Conservation (phyloP, 1,139 yeast species). For the Yamadazyma dushanensis region DNA sequence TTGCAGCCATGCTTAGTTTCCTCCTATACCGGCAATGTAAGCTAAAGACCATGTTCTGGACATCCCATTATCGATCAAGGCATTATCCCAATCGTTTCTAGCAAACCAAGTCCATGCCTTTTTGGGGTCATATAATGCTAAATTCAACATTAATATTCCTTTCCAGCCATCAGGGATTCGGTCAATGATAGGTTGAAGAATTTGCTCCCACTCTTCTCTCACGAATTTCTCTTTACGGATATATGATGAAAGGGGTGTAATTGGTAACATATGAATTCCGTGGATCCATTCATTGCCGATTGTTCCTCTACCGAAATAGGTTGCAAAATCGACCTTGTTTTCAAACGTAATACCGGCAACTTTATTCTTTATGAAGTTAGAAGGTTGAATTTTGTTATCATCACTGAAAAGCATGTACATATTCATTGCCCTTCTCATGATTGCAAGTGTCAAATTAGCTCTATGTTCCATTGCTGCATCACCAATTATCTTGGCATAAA, state of each 20-base stretch:
- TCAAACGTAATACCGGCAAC: slow-evolving; percentile 49
- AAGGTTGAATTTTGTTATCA: slow-evolving; percentile 41
- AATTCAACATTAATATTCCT: slow-evolving; percentile 42
- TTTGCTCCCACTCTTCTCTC: slow-evolving; percentile 44
- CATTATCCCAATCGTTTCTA: slow-evolving; percentile 37
- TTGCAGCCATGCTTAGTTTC: slow-evolving; percentile 1
- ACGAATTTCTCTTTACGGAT: slow-evolving; percentile 38
- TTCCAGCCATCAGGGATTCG: slow-evolving; percentile 47
- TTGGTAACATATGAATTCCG: slow-evolving; percentile 50
- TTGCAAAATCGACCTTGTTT: slow-evolving; percentile 45
- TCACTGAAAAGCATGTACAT: slow-evolving; percentile 44
- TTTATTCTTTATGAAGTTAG: slow-evolving; percentile 37
- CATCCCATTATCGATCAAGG: slow-evolving; percentile 45
- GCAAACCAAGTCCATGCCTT: slow-evolving; percentile 41
- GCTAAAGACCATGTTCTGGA: slow-evolving; percentile 48
- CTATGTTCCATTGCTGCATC: slow-evolving; percentile 38
- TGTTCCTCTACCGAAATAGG: slow-evolving; percentile 46
- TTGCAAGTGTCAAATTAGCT: slow-evolving; percentile 43
- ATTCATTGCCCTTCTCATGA: slow-evolving; percentile 43
- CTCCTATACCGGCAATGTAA: slow-evolving; percentile 36
- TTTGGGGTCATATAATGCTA: slow-evolving; percentile 38
- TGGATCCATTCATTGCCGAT: slow-evolving; percentile 48
- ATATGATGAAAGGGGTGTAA: slow-evolving; percentile 44
- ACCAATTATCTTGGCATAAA: slow-evolving; percentile 34
- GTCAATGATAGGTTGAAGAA: slow-evolving; percentile 31